Conservation (phyloP, 2,329 filamentous ascomycete genomes). For the Chalaropsis ovoidea region DNA sequence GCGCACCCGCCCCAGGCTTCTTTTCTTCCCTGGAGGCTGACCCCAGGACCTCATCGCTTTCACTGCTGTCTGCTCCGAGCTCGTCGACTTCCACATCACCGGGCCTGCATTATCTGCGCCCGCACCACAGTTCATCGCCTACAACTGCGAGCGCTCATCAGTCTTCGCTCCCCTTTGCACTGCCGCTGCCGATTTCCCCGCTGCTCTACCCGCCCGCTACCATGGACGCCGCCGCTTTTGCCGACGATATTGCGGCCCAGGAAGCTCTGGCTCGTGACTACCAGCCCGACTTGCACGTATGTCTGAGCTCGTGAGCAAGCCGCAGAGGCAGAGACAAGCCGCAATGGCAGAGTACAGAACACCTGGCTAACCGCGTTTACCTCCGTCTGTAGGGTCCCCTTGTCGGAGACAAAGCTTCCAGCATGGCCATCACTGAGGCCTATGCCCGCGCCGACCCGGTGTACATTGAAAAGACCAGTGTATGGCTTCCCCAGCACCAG, state of each 20-base stretch:
- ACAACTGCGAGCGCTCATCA: constrained; percentile 9
- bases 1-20: not conserved
- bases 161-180: constrained; percentile 13
- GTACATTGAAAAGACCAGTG: constrained; percentile 78
- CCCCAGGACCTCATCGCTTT: constrained; percentile 14
- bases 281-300: constrained; percentile 47
- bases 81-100: constrained; percentile 15
- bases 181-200: constrained; percentile 19
- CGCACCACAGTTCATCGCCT: constrained; percentile 20
- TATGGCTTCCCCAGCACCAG: constrained; percentile 36
- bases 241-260: constrained; percentile 45
- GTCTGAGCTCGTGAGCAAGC: constrained; percentile 25
- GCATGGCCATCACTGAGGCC: constrained; percentile 66
- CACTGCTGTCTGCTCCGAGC: constrained; percentile 10
- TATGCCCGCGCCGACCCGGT: constrained; percentile 81
- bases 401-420: constrained; percentile 68
- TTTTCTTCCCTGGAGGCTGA: constrained; percentile 18
- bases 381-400: constrained; percentile 57
- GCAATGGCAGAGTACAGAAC: not conserved
- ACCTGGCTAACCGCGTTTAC: constrained; percentile 26
- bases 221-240: constrained; percentile 32
- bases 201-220: constrained; percentile 28
- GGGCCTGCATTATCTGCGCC: not conserved
- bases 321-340: not conserved
- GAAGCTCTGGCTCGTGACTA: constrained; percentile 52